Percentiles rank a stretch among this genome's conserved stretches.
phyloP scores from a whole-genome alignment of 345 rosid species.

The Linum trigynum region DNA sequence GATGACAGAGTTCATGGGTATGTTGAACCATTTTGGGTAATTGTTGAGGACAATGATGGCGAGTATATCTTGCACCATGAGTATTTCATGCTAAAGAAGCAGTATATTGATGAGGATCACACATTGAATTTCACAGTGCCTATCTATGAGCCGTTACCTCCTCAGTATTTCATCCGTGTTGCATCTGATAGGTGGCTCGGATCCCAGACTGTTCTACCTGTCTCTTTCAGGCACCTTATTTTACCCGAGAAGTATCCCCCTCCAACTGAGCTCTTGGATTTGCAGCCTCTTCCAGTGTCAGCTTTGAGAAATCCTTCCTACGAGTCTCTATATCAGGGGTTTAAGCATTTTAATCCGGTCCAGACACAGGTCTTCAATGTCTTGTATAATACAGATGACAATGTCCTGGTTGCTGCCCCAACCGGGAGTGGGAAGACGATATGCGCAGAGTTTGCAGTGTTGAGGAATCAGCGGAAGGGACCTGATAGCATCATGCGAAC shows the following conservation, averaged over 20 bases:
- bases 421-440: conserved; percentile 97
- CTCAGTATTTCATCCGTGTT: conserved; percentile 82
- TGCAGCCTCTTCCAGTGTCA: conserved; percentile 89
- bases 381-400: conserved; percentile 76
- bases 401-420: conserved; percentile 92
- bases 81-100: conserved; percentile 87
- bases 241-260: conserved; percentile 98
- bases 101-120: conserved; percentile 76
- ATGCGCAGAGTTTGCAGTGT: conserved; percentile 84
- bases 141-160: conserved; percentile 85
- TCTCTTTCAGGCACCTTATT: conserved; percentile 91
- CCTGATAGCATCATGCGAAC: conserved; percentile 55
- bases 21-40: conserved; percentile 95
- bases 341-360: conserved; percentile 91
- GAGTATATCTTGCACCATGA: conserved; percentile 89
- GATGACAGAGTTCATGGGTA: conserved; percentile 87
- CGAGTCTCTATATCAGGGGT: conserved; percentile 74
- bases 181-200: conserved; percentile 95
- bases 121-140: conserved; percentile 85
- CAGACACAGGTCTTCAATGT: conserved; percentile 96
- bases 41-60: conserved; percentile 93
- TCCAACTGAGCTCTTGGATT: conserved; percentile 87
- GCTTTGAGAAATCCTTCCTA: conserved; percentile 83
- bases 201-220: conserved; percentile 79
- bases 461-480: conserved; percentile 83